A percentile compares a stretch with the other conserved stretches of the same genome.
Evolutionary conservation across 306 rosid species (phyloP).

Genomic region (Prunus mira): DNA sequence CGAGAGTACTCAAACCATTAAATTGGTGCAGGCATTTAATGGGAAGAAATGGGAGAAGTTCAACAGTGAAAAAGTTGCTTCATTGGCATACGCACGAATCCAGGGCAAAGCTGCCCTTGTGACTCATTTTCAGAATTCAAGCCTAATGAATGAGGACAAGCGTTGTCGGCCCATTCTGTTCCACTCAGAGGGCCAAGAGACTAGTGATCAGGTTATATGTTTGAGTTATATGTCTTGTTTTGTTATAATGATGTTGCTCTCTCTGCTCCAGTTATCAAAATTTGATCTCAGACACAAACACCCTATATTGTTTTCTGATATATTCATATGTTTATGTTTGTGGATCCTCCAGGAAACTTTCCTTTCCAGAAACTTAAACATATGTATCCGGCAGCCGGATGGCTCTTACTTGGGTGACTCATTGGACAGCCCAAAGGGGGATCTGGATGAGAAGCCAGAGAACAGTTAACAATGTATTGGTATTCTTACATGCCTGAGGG

Average conservation of each 20-base stretch:
- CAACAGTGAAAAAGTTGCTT: slow-evolving; percentile 90
- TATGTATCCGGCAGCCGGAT: slow-evolving; percentile 87
- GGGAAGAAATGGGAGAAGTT: slow-evolving; percentile 97
- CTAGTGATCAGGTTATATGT: slow-evolving; percentile 58
- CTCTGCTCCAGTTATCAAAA: neutral
- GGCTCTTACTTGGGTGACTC: slow-evolving; percentile 73
- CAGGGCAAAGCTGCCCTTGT: slow-evolving; percentile 95
- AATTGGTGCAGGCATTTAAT: slow-evolving; percentile 68
- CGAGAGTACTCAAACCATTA: neutral
- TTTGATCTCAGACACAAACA: neutral
- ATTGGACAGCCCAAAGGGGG: slow-evolving; percentile 79
- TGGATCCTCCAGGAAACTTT: slow-evolving; percentile 54
- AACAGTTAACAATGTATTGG: slow-evolving; percentile 36
- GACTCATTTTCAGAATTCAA: slow-evolving; percentile 89
- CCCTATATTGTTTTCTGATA: slow-evolving; percentile 21
- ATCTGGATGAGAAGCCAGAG: slow-evolving; percentile 50
- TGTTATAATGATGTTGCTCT: neutral
- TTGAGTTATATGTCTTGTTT: slow-evolving; percentile 1
- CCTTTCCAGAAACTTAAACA: slow-evolving; percentile 82
- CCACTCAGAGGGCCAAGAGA: slow-evolving; percentile 83
- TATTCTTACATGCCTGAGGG: slow-evolving; percentile 41
- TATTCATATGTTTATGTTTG: slow-evolving; percentile 21
- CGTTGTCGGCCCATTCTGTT: slow-evolving; percentile 90
- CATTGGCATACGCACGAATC: slow-evolving; percentile 86
- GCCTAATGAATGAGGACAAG: slow-evolving; percentile 94